Evolutionary conservation across 2,329 filamentous ascomycete genomes (phyloP), one percentile per base, ranked within the genome.

Genomic region (Trichoderma oligosporum): DNA sequence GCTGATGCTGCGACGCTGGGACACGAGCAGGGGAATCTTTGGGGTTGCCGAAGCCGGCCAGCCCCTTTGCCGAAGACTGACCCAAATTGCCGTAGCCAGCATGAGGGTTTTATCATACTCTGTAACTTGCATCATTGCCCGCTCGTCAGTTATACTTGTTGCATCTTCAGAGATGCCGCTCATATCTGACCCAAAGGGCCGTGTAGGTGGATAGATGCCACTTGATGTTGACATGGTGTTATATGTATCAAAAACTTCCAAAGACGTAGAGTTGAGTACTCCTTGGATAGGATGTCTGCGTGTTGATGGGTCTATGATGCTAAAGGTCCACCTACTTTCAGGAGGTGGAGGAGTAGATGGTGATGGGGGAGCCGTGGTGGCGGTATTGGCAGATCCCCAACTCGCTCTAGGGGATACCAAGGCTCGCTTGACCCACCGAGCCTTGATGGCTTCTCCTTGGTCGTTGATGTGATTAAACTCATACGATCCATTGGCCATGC

Each of bases 271-370:
- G 3, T 82, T 85, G 42, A 93, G 76, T 2, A 80, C 83, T 1
- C 87, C 89, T 72, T 92, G 81, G 65, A 92, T 82, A 4, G 89
- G 88, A 66, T 93, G 89, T 11, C 86, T 82, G 31, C 87, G 78
- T 7, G 81, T 82, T 45, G 81, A 80, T 0, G 87, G 82, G 63
- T 88, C 83, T 64, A 93, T 85, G 61, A 90, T 83, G 73, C 87
- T 91, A 68, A 93, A 93, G 7, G 84, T 89, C 74, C 86, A 92
- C 67, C 83, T 84, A 57, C 72, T 74, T 45, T 82, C 81, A 1
- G 66, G 60, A 2, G 70, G 63, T 3, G 68, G 61, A 3, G 69
- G 60, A 6, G 61, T 60, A 14, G 62, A 56, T 56, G 61, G 62
- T 1, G 66, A 60, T 2, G 71, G 63, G 5, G 68, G 61, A 2